These are phyloP conservation scores for Aspergillus ellipticus DNA, from an alignment of 495 filamentous ascomycete genomes.

Conservation along the genomic window DNA sequence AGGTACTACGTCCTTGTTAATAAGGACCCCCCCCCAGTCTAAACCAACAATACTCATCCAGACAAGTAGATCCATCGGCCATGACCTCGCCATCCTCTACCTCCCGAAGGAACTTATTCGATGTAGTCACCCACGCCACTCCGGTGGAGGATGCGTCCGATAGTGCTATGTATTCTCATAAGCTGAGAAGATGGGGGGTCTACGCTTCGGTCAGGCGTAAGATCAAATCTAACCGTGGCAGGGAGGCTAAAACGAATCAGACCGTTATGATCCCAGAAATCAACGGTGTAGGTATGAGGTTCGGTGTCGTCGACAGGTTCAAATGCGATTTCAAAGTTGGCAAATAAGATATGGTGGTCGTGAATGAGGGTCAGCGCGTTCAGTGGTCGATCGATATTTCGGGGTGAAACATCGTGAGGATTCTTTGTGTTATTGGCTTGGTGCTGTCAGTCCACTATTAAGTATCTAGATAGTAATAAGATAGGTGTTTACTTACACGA, in stretches of 20 bases:
- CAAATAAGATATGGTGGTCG: background rate
- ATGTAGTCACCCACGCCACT: conserved; percentile 30
- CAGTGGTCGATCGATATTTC: conserved; percentile 6
- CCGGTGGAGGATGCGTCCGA: conserved; percentile 33
- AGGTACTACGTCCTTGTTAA: too few species aligned
- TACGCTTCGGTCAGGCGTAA: conserved; percentile 23
- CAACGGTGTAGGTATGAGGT: conserved; percentile 24
- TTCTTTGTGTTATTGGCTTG: conserved; percentile 7
- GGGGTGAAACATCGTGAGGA: conserved; percentile 6
- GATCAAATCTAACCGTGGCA: conserved; percentile 21
- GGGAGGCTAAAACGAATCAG: conserved; percentile 10
- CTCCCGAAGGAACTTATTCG: conserved; percentile 23
- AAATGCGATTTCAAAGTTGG: conserved; percentile 8
- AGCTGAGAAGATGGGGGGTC: conserved; percentile 29
- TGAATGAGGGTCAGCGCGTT: conserved; percentile 7
- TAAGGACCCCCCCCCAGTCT: background rate
- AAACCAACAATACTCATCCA: conserved; percentile 22
- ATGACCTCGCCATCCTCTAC: conserved; percentile 16
- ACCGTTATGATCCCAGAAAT: conserved; percentile 3
- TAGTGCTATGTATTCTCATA: conserved; percentile 28
- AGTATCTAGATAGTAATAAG: background rate
- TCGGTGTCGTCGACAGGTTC: background rate
- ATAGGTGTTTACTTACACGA: too few species aligned
- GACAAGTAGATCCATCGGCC: conserved; percentile 21
- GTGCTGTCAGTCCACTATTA: background rate